Conservation (phyloP, 805 yeast genomes). For the Wickerhamomyces rabaulensis region DNA sequence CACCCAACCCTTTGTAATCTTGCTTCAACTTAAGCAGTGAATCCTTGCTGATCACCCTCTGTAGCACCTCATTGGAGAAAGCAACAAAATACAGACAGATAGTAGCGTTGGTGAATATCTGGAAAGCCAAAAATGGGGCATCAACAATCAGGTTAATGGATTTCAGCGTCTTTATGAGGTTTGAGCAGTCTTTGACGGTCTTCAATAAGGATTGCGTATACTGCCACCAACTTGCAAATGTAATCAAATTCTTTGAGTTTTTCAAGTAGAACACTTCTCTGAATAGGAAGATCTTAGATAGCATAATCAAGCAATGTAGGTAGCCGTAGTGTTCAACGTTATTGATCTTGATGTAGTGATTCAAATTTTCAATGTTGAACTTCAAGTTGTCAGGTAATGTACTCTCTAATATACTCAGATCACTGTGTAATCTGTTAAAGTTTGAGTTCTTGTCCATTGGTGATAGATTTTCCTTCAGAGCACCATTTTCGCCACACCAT, state of each 20-base stretch:
- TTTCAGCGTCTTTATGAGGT: constrained; percentile 22
- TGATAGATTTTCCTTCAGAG: constrained; percentile 23
- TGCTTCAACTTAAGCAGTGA: constrained; percentile 1
- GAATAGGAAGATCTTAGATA: constrained; percentile 30
- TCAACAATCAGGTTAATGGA: constrained; percentile 28
- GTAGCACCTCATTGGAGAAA: constrained; percentile 22
- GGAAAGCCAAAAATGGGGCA: constrained; percentile 35
- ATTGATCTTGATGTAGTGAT: constrained; percentile 28
- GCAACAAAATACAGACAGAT: constrained; percentile 29
- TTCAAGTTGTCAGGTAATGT: constrained; percentile 25
- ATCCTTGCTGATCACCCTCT: constrained; percentile 1
- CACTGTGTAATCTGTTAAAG: constrained; percentile 22
- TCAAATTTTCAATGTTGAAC: constrained; percentile 24
- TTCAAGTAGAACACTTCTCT: constrained; percentile 30
- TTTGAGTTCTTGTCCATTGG: constrained; percentile 28
- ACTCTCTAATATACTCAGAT: constrained; percentile 20
- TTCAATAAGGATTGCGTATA: constrained; percentile 21
- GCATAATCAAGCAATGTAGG: constrained; percentile 28
- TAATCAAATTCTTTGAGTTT: constrained; percentile 4
- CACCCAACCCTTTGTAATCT: constrained; percentile 6
- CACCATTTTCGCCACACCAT: constrained; percentile 35
- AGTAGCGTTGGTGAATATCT: constrained; percentile 31
- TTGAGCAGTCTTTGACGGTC: constrained; percentile 24
- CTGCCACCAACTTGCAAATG: constrained; percentile 28
- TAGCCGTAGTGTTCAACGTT: constrained; percentile 31